Conservation (phyloP, 2,329 filamentous ascomycete genomes). For the Talaromyces sp. region DNA sequence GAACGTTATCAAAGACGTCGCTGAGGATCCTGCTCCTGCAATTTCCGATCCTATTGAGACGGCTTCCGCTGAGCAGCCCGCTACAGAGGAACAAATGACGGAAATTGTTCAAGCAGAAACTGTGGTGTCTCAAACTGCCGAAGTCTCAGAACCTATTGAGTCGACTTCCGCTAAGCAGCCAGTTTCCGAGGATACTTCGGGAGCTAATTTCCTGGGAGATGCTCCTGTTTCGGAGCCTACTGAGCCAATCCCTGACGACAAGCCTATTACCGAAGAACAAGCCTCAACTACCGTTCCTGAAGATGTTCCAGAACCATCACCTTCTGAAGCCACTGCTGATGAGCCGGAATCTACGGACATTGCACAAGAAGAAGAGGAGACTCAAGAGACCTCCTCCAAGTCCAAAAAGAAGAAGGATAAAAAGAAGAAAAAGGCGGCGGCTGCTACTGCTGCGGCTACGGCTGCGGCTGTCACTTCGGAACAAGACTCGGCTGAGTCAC, state of each 20-base stretch:
- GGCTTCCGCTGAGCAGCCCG: neutral
- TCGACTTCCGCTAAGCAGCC: neutral
- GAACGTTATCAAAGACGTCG: neutral
- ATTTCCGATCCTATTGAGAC: neutral
- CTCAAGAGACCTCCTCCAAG: constrained; percentile 18
- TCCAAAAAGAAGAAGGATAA: constrained; percentile 36
- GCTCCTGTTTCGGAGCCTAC: neutral
- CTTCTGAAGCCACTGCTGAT: neutral
- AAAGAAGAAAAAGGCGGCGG: constrained; percentile 30
- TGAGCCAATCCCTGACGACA: neutral
- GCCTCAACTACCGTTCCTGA: neutral
- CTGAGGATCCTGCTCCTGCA: neutral
- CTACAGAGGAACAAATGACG: neutral
- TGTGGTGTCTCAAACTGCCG: neutral
- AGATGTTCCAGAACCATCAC: neutral
- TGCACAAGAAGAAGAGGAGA: neutral
- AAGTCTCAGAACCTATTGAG: neutral
- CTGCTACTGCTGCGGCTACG: neutral
- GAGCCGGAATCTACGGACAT: neutral
- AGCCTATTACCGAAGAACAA: neutral
- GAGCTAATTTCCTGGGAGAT: neutral
- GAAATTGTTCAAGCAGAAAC: neutral
- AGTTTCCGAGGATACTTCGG: neutral
- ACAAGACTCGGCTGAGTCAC: neutral
- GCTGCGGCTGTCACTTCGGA: neutral